Evolutionary conservation across 768 basidiomycete species (phyloP), one percentile per base, ranked within the genome.

Genomic region (Hortiboletus flavorubellus): DNA sequence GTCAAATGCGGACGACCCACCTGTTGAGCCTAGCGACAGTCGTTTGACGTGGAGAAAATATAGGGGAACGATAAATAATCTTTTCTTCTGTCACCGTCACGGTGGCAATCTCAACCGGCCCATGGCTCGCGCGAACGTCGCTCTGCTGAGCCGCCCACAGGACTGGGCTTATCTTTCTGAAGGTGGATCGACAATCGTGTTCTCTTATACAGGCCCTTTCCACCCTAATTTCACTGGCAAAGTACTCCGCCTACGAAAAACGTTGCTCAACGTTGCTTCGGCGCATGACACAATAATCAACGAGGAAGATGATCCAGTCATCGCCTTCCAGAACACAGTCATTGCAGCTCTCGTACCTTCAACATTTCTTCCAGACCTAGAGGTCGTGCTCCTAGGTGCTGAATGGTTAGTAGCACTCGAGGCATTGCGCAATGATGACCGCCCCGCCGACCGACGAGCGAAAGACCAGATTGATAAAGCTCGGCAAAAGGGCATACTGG

Each of bases 151-250:
- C 31, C 64, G 60, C n/a, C 76, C 76, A 1, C 52, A 46, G 11
- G 75, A 90, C 68, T 98, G 95, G 94, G 73, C 67, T 58, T 98
- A 98, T 67, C 73, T 93, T 21, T 86, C 92, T 0, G 96, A 98
- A 75, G 96, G 96, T n/a, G 92, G 90, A 18, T 89, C 92, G 18
- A 89, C 91, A 7, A 83, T 93, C 61, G 92, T 98, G 15, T 91
- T 94, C 70, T 84, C 89, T 8, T 96, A 95, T 66, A 60, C 64
- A 10, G 91, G 93, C 0, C 76, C 80, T 18, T 46, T 66, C 8
- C 69, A 81, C 59, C 68, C 79, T 2, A 54, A 68, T 8, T 87
- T 87, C 67, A 70, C 78, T 48, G 82, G 83, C 10, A 90, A 75
- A 39, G 87, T 91, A 1, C 76, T 98, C 26, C 83, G 95, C 10